Evolutionary conservation across 2,329 filamentous ascomycete genomes (phyloP).

Genomic region (Lizonia empirigonia): DNA sequence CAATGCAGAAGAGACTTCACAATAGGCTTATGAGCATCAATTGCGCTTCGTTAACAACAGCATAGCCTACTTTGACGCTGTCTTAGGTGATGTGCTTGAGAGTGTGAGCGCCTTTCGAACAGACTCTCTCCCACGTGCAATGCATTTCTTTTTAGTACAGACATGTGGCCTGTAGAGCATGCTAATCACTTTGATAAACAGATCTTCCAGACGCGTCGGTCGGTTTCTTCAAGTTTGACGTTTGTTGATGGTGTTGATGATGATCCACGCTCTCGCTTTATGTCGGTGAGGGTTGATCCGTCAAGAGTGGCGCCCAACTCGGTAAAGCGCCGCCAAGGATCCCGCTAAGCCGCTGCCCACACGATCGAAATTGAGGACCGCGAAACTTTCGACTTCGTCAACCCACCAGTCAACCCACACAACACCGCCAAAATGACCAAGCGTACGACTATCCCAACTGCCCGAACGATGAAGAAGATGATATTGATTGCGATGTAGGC

Average conservation of each 20-base stretch:
- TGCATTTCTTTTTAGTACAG: background rate
- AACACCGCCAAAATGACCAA: constrained; percentile 62
- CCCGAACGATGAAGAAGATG: constrained; percentile 9
- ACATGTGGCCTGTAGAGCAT: background rate
- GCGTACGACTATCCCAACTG: constrained; percentile 34
- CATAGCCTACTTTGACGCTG: background rate
- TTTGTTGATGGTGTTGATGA: constrained; percentile 1
- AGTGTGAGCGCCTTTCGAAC: background rate
- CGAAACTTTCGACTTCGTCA: constrained; percentile 24
- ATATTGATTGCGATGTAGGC: constrained; percentile 33
- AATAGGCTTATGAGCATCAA: background rate
- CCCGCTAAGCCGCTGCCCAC: constrained; percentile 16
- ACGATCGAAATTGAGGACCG: constrained; percentile 16
- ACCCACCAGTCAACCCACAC: constrained; percentile 25
- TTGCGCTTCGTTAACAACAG: background rate
- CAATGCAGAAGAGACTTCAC: background rate
- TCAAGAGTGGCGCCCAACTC: constrained; percentile 7
- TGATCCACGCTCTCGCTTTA: constrained; percentile 11
- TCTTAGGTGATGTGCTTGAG: background rate
- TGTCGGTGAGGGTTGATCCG: constrained; percentile 18
- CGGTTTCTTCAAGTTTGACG: background rate
- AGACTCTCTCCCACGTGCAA: background rate
- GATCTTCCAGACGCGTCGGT: background rate
- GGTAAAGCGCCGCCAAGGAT: constrained; percentile 13
- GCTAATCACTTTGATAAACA: background rate